Evolutionary conservation across 805 yeast species (phyloP), one percentile per base, ranked within the genome.

Genomic region (Sporopachydermia lactativora): DNA sequence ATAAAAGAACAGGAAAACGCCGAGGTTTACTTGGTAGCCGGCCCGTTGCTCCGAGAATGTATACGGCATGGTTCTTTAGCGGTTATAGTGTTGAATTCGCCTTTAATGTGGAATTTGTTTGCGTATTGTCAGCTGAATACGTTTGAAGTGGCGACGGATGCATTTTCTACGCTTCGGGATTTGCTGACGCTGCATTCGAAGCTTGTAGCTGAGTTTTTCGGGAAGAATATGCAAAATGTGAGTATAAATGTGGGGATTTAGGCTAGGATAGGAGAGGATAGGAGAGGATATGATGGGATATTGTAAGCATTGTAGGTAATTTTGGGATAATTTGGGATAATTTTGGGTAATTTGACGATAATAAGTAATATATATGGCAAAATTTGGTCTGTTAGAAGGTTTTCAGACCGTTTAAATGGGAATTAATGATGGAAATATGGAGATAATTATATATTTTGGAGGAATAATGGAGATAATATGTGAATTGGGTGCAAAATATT

Each of bases 61-160:
- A 70, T 85, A 45, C 81, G 81, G 52, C 75, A 77, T 54, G 96
- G 86, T 57, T 68, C 64, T 37, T 65, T 92, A 42, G 71, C 81
- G 24, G 64, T 68, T 41, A 68, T 70, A 44, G 65, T 85, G 6
- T 53, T 89, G 35, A 60, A 66, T 36, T 76, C 76, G 47, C 70
- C 73, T 15, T 61, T 65, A 17, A 68, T 89, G 47, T 92, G 97
- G 97, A 73, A 74, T 45, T 79, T 76, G 51, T 89, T 92, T 59
- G 74, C 71, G 37, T 84, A 81, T 55, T 82, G 83, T 34, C 79
- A 77, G 49, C 65, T 71, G 34, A 79, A 78, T 3, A 75, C 81
- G 18, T 92, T 92, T 62, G 97, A 92, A 60, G 74, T 82, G 16
- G 85, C 95, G 43, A 83, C 96, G 0, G 96, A 86, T 54, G 75